Percentiles rank a stretch among this genome's conserved stretches.
Conservation (phyloP, 2,329 filamentous ascomycete genomes). For the Aureobasidium sp. region DNA sequence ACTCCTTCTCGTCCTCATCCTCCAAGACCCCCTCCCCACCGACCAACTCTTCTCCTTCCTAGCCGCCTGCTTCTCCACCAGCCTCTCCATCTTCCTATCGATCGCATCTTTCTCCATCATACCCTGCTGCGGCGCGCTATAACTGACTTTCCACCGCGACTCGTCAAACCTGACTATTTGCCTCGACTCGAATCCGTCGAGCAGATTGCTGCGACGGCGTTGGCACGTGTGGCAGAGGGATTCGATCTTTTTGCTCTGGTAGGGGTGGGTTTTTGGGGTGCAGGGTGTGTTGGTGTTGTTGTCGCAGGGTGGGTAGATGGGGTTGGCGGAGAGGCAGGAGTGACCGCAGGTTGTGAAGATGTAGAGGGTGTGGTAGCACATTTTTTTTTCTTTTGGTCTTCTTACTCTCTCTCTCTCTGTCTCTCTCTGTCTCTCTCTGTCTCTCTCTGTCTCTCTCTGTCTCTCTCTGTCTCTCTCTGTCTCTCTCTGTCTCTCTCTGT, state of each 20-base stretch:
- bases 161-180: conserved; percentile 32
- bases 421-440: too few relatives aligned
- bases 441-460: too few relatives aligned
- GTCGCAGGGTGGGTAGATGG: too few relatives aligned
- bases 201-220: conserved; percentile 23
- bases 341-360: conserved; percentile 40
- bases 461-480: too few relatives aligned
- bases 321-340: too few relatives aligned
- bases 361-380: conserved; percentile 40
- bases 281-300: too few relatives aligned
- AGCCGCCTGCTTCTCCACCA: conserved; percentile 19
- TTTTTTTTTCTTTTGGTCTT: too few relatives aligned
- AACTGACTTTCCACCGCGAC: conserved; percentile 37
- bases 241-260: conserved; percentile 31
- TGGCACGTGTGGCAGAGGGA: conserved; percentile 30
- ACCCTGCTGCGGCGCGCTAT: conserved; percentile 27
- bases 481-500: too few relatives aligned
- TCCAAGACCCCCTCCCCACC: too few relatives aligned
- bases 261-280: conserved; percentile 30
- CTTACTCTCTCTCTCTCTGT: too few relatives aligned
- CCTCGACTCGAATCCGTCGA: conserved; percentile 24
- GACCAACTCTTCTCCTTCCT: too few relatives aligned
- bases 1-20: too few relatives aligned
- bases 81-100: conserved; percentile 19
- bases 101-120: conserved; percentile 20